phyloP scores from a whole-genome alignment of 306 rosid species.

The Hippophae gyantsensis region DNA sequence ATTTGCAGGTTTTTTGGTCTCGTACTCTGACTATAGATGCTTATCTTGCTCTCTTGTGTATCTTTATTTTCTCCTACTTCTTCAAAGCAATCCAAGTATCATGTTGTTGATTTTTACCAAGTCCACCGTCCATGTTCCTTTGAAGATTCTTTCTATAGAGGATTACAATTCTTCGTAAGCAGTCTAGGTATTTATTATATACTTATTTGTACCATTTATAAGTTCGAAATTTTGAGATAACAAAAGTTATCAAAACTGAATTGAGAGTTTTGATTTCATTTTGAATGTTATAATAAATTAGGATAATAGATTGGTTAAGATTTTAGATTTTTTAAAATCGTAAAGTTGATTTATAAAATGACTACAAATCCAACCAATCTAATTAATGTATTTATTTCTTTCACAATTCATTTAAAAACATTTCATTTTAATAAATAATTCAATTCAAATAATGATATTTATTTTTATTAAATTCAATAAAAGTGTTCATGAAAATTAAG shows the following conservation, averaged over 20 bases:
- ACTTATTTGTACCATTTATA: conserved; percentile 10
- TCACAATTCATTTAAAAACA: no score
- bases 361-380: no score
- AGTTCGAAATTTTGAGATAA: conserved; percentile 70
- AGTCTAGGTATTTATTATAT: conserved; percentile 2
- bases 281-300: no score
- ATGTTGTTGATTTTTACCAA: conserved; percentile 71
- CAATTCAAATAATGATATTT: no score
- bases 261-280: conserved; percentile 8
- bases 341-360: no score
- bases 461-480: no score
- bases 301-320: no score
- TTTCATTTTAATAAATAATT: no score
- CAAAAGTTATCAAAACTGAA: conserved; percentile 61
- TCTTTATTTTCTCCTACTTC: conserved; percentile 10
- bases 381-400: no score
- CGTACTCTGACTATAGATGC: neutral
- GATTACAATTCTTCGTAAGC: conserved; percentile 84
- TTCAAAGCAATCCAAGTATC: conserved; percentile 64
- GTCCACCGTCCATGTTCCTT: conserved; percentile 73
- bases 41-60: neutral
- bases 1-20: neutral
- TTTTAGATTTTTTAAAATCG: no score
- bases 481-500: no score
- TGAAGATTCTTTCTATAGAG: conserved; percentile 79